A percentile compares a stretch with the other conserved stretches of the same genome.
Evolutionary conservation across 306 rosid species (phyloP).

Genomic region (Trifolium fragiferum): DNA sequence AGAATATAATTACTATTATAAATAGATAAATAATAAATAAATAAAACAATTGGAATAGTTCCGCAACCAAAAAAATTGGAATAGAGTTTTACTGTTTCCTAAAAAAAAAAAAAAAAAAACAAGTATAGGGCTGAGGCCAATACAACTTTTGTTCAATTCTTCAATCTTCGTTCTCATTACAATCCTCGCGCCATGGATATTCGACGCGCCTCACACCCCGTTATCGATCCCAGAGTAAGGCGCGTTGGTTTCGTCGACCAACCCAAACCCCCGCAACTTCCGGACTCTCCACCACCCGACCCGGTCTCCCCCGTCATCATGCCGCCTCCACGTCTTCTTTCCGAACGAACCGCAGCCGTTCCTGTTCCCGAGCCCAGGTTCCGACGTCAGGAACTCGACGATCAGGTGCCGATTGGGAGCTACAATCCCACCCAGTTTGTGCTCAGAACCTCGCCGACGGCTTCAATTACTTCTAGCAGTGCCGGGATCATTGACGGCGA

Average conservation of each 20-base stretch:
- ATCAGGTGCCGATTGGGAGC: constrained; percentile 57
- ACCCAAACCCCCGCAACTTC: constrained; percentile 29
- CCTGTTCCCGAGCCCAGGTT: constrained; percentile 64
- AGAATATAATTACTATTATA: too few relatives aligned
- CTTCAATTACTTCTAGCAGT: constrained; percentile 54
- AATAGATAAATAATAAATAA: too few relatives aligned
- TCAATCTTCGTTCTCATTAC: not conserved
- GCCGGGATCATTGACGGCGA: constrained; percentile 53
- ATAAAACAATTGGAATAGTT: too few relatives aligned
- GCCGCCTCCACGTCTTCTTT: constrained; percentile 66
- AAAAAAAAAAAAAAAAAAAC: too few relatives aligned
- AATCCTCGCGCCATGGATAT: constrained; percentile 59
- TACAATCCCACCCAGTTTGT: constrained; percentile 58
- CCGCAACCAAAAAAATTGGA: too few relatives aligned
- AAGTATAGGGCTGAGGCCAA: too few relatives aligned
- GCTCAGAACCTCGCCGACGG: constrained; percentile 54
- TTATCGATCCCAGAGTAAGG: constrained; percentile 72
- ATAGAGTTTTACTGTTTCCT: too few relatives aligned
- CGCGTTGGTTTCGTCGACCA: constrained; percentile 75
- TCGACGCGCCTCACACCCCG: constrained; percentile 58
- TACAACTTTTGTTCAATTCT: too few relatives aligned
- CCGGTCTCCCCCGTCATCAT: constrained; percentile 61
- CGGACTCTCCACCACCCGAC: constrained; percentile 46
- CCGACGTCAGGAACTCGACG: constrained; percentile 49
- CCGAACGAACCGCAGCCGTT: constrained; percentile 65